Conservation (phyloP, 352 stramenopile species). For the Phytopythium sindhum region DNA sequence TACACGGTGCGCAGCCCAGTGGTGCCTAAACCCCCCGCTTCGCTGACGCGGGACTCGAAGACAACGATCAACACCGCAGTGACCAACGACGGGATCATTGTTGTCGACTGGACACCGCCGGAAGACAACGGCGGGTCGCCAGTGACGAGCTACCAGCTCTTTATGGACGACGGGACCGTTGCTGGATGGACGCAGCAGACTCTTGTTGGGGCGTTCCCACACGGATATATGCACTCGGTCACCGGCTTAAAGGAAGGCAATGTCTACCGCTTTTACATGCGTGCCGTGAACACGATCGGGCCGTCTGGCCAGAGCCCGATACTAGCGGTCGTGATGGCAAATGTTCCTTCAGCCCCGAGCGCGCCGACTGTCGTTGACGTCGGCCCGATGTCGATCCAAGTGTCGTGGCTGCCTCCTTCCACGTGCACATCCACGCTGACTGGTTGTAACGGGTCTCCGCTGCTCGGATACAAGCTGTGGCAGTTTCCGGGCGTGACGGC, state of each 20-base stretch:
- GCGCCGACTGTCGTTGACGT: conserved; percentile 65
- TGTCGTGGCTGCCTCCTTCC: conserved; percentile 63
- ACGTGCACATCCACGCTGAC: conserved; percentile 71
- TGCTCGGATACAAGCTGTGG: conserved; percentile 94
- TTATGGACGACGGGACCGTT: conserved; percentile 68
- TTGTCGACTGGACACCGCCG: conserved; percentile 84
- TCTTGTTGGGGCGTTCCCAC: conserved; percentile 40
- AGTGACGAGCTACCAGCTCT: conserved; percentile 92
- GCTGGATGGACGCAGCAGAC: conserved; percentile 43
- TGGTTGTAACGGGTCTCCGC: conserved; percentile 67
- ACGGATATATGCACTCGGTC: conserved; percentile 46
- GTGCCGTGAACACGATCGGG: conserved; percentile 83
- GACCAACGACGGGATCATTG: conserved; percentile 50
- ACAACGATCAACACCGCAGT: conserved; percentile 63
- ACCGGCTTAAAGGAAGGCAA: conserved; percentile 67
- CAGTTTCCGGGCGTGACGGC: conserved; percentile 82
- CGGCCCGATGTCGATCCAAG: conserved; percentile 47
- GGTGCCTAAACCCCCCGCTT: conserved; percentile 77
- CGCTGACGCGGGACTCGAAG: conserved; percentile 49
- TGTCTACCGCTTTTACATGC: conserved; percentile 92
- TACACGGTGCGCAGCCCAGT: conserved; percentile 89
- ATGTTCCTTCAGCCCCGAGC: conserved; percentile 48
- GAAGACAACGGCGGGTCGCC: conserved; percentile 91
- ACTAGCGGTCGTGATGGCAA: conserved; percentile 89
- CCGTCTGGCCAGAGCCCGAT: conserved; percentile 77